Evolutionary conservation across 2,329 filamentous ascomycete species (phyloP), one percentile per base, ranked within the genome.

Genomic region (Alternaria ethzedia): DNA sequence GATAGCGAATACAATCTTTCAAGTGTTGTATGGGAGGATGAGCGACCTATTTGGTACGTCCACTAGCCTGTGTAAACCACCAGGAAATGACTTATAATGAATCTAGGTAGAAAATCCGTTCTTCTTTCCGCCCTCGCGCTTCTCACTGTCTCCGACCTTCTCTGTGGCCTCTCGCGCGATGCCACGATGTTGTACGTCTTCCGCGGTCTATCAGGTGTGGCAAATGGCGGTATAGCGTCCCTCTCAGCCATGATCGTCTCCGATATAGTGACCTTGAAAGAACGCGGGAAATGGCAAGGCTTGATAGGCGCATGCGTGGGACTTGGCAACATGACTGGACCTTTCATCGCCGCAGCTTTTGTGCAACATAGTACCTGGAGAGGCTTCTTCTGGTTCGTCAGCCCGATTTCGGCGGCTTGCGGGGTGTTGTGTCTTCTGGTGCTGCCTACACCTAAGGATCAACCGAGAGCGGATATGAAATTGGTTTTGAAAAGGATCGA

Each of bases 1-100:
- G 47, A 84, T 88, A 49, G 85, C 85, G 28, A 87, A 86, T 62
- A 90, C 89, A 0, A 85, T 86, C 32, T 90, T 90, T 66, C 88
- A 89, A 66, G 87, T 90, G 63, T 82, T 91, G 0, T 90, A 90
- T 72, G 88, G 88, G 20, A 83, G 87, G 3, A 70, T 89, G 4
- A 89, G 87, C 0, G 87, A 90, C 74, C 85, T 89, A 1, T 84
- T 89, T 54, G 87, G 87, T 63, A 59, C 44, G 50, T 50, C 5
- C 8, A 15, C n/a, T 10, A 20, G 13, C 9, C 25, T 12, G 13
- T n/a, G 28, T 12, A 15, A 8, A 44, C 17, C 25, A 15, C 7
- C 9, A 25, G 7, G 11, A 32, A 23, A 25, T 20, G n/a, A 44
- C 43, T 62, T 13, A 62, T 8, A 11, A 20, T n/a, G 5, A 12